Evolutionary conservation across 2,329 filamentous ascomycete genomes (phyloP).

Genomic region (Spiromastix sp.): DNA sequence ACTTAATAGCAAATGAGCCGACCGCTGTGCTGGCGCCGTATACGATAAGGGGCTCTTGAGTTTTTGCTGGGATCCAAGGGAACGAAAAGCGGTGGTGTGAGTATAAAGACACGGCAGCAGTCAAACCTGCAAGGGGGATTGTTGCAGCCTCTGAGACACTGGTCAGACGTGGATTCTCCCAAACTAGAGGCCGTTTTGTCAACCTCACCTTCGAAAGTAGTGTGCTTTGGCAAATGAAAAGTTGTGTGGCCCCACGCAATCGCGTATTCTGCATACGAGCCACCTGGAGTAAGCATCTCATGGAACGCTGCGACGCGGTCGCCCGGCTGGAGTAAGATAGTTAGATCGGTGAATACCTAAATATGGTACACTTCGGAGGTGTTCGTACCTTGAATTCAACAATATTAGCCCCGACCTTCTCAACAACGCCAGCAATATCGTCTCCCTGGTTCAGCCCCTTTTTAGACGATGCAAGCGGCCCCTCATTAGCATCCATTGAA

Average conservation of each 20-base stretch:
- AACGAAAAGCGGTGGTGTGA: constrained; percentile 36
- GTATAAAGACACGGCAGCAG: constrained; percentile 43
- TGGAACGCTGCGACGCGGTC: constrained; percentile 43
- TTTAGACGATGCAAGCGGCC: constrained; percentile 10
- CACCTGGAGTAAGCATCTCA: constrained; percentile 39
- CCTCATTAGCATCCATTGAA: constrained; percentile 2
- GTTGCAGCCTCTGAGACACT: constrained; percentile 40
- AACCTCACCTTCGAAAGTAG: constrained; percentile 41
- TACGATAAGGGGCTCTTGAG: constrained; percentile 33
- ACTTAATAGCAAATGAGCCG: constrained; percentile 48
- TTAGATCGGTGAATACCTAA: neutral
- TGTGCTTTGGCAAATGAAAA: constrained; percentile 41
- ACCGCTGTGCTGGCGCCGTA: constrained; percentile 45
- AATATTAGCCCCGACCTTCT: constrained; percentile 41
- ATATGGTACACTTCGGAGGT: constrained; percentile 1
- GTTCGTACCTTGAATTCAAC: constrained; percentile 37
- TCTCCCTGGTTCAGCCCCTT: constrained; percentile 30
- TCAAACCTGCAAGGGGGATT: constrained; percentile 46
- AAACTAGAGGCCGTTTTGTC: neutral
- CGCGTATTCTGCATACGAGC: constrained; percentile 48
- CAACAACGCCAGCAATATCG: constrained; percentile 43
- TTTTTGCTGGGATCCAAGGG: constrained; percentile 36
- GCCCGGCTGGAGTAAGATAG: constrained; percentile 29
- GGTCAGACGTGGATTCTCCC: neutral
- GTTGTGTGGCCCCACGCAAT: constrained; percentile 44